A percentile compares a stretch with the other conserved stretches of the same genome.
These are phyloP conservation scores for Paramecium pentaurelia DNA, from an alignment of 73 alveolate genomes.

Conservation along the genomic window DNA sequence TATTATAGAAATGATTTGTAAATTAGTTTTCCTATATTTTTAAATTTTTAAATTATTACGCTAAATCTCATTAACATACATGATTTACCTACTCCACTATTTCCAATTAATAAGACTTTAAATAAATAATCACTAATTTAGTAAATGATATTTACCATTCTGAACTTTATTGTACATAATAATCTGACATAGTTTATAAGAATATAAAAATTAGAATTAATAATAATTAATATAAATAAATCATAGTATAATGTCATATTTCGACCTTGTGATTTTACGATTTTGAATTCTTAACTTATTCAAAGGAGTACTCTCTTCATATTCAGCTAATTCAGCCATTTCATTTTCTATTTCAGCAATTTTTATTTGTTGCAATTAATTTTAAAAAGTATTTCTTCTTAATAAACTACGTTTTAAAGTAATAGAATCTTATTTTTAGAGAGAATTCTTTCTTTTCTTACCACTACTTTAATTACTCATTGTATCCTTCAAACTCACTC, in stretches of 20 bases:
- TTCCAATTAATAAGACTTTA: slow-evolving; percentile 77
- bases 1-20: slow-evolving; percentile 61
- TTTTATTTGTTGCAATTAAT: not conserved
- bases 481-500: not conserved
- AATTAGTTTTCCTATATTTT: slow-evolving; percentile 45
- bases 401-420: not conserved
- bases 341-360: slow-evolving; percentile 36
- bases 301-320: slow-evolving; percentile 44
- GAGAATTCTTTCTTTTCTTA: not conserved
- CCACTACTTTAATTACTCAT: slow-evolving; percentile 32
- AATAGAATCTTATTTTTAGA: not conserved
- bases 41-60: slow-evolving; percentile 39
- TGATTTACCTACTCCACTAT: slow-evolving; percentile 76
- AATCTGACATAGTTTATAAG: slow-evolving; percentile 25
- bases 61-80: slow-evolving; percentile 68
- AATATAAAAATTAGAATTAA: not conserved
- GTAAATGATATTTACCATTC: not conserved
- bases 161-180: not conserved
- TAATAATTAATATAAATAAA: not conserved
- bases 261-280: not conserved
- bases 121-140: slow-evolving; percentile 65
- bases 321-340: slow-evolving; percentile 34
- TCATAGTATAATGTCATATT: not conserved
- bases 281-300: slow-evolving; percentile 6
- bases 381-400: slow-evolving; percentile 4